Evolutionary conservation across 73 alveolate species (phyloP).

Genomic region (Blepharisma japonicum): DNA sequence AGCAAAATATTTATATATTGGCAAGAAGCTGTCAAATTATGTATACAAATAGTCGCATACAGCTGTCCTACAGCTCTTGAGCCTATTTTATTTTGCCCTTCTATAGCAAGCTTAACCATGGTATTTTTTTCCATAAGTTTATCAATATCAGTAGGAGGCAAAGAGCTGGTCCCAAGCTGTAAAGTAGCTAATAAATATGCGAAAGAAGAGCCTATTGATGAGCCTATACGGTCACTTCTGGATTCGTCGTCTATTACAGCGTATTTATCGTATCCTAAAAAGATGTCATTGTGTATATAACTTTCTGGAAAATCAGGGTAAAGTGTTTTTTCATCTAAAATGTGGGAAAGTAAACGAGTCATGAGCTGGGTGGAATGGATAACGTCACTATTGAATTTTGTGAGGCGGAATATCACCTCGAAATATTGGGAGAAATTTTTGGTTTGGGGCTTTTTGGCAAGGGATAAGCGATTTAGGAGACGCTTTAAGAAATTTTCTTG

Average conservation of each 20-base stretch:
- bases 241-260: neutral
- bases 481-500: constrained; percentile 30
- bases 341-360: neutral
- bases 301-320: constrained; percentile 25
- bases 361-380: neutral
- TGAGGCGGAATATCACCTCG: neutral
- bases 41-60: constrained; percentile 46
- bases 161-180: constrained; percentile 20
- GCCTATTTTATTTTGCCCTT: constrained; percentile 28
- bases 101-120: neutral
- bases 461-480: constrained; percentile 9
- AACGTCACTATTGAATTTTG: neutral
- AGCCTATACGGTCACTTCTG: constrained; percentile 10
- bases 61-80: constrained; percentile 40
- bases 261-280: constrained; percentile 14
- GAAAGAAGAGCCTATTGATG: constrained; percentile 31
- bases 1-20: constrained; percentile 12
- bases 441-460: neutral
- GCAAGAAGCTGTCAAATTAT: constrained; percentile 31
- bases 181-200: constrained; percentile 26
- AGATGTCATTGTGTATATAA: neutral
- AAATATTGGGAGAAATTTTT: neutral
- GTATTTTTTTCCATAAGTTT: neutral
- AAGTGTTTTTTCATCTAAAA: neutral
- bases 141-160: constrained; percentile 17